Base-by-base conservation (phyloP, 73 alveolate genomes). In the Tetrahymena thermophila region DNA sequence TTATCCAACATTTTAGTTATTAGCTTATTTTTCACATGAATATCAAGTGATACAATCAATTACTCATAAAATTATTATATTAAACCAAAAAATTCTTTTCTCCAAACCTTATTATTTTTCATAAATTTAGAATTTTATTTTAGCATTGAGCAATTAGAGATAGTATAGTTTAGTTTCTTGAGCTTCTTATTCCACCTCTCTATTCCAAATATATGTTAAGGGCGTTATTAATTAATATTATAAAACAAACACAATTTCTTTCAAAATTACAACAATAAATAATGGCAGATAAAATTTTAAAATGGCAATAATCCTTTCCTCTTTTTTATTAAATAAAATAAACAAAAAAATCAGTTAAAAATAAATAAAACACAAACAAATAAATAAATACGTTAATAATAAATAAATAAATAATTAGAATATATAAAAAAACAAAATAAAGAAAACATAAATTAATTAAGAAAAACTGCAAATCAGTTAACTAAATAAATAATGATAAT, bases 231-330 rank as follows among this genome's bases (percentile, higher is more conserved):
- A 71, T 71, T 6, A 71, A 19, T 71, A 71, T 71, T 50, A 50
- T 19, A 5, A 50, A 50, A 50, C 0, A 50, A 15, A 50, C 58
- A 50, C 7, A 71, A 71, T 71, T 28, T 71, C 37, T 71, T n/a
- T 71, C 89, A 71, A 71, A 71, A 71, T 71, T 71, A 71, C 89
- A n/a, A 28, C 35, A 71, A 71, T 71, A 71, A 71, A 71, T 71
- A 71, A 71, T 71, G 89, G 89, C 89, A 71, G 89, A 71, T 28
- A 71, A 25, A 71, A n/a, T 56, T 4, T 23, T 6, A 71, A 71
- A 71, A 71, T 71, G 89, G 89, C 89, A 71, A 71, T 71, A 71
- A 71, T 71, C 89, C 89, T 71, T 71, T 71, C 89, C 89, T 71
- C 89, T 71, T 71, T 71, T 71, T 71, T 71, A 71, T 71, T 71